A percentile compares a stretch with the other conserved stretches of the same genome.
Conservation (phyloP, 441 rosid species). For the Flueggea neowawraea region DNA sequence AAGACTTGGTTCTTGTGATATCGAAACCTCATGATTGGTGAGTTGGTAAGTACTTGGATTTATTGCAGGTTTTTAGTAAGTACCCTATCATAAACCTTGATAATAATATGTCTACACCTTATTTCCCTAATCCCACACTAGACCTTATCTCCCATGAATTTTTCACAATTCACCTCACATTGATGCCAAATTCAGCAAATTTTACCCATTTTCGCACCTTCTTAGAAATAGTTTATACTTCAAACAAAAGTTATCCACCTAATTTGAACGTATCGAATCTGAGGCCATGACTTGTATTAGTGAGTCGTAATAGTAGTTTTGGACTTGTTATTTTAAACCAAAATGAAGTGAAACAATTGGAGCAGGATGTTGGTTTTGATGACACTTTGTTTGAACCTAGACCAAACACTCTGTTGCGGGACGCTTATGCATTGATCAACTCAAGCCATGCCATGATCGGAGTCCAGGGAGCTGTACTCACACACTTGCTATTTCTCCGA, state of each 20-base stretch:
- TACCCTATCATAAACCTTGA: slow-evolving; percentile 43
- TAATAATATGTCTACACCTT: slow-evolving; percentile 40
- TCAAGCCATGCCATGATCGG: slow-evolving; percentile 58
- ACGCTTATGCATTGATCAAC: slow-evolving; percentile 33
- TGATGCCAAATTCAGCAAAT: slow-evolving; percentile 33
- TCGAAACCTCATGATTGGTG: slow-evolving; percentile 47
- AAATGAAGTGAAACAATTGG: slow-evolving; percentile 13
- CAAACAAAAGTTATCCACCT: neutral
- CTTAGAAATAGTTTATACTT: slow-evolving; percentile 30
- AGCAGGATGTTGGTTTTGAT: slow-evolving; percentile 42
- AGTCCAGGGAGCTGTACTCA: slow-evolving; percentile 66
- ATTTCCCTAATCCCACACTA: slow-evolving; percentile 37
- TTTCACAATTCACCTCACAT: slow-evolving; percentile 30
- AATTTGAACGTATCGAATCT: neutral
- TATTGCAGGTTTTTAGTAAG: slow-evolving; percentile 32
- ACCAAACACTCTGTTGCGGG: slow-evolving; percentile 7
- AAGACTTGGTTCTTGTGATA: too few species aligned
- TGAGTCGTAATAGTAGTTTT: slow-evolving; percentile 21
- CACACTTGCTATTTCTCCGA: slow-evolving; percentile 47
- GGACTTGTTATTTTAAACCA: slow-evolving; percentile 43
- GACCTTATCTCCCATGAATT: slow-evolving; percentile 60
- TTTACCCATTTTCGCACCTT: slow-evolving; percentile 38
- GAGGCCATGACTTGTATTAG: slow-evolving; percentile 33
- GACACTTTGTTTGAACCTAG: slow-evolving; percentile 36
- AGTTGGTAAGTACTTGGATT: slow-evolving; percentile 39